Percentiles rank a stretch among this genome's conserved stretches.
Evolutionary conservation across 768 basidiomycete species (phyloP).

Genomic region (Leucocoprinus birnbaumii): DNA sequence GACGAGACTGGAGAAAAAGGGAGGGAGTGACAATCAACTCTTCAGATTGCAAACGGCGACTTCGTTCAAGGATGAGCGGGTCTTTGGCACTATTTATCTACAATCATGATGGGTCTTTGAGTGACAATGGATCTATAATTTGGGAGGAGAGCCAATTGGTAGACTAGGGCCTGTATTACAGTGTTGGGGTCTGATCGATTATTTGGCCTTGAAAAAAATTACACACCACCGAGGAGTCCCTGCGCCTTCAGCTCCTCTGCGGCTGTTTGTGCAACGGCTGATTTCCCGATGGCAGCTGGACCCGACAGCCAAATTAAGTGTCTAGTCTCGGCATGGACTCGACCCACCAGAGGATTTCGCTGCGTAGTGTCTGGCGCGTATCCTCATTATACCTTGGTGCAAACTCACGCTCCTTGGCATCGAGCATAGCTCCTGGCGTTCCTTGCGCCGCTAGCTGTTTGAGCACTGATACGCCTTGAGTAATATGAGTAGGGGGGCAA

Average conservation of each 20-base stretch:
- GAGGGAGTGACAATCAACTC: not conserved
- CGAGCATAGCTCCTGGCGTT: too few relatives aligned
- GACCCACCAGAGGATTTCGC: not conserved
- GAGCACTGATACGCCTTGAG: too few relatives aligned
- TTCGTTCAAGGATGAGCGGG: not conserved
- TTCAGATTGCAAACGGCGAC: not conserved
- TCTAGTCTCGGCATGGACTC: not conserved
- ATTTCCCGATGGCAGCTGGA: not conserved
- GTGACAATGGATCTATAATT: too few relatives aligned
- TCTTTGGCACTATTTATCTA: not conserved
- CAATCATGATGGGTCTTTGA: not conserved
- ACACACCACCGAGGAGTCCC: not conserved
- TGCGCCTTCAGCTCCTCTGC: not conserved
- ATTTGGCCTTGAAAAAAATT: not conserved
- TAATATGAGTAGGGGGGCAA: too few relatives aligned
- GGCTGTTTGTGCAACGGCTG: not conserved
- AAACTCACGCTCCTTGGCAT: not conserved
- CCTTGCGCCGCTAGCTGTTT: too few relatives aligned
- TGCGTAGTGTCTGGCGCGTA: not conserved
- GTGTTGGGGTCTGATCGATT: not conserved
- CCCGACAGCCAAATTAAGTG: not conserved
- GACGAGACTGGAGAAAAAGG: not conserved
- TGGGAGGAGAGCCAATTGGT: not conserved
- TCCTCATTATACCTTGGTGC: not conserved
- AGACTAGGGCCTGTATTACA: not conserved